A percentile compares a stretch with the other conserved stretches of the same genome.
phyloP scores from a whole-genome alignment of 2,329 filamentous ascomycete genomes.

The Cladosporium sp. region DNA sequence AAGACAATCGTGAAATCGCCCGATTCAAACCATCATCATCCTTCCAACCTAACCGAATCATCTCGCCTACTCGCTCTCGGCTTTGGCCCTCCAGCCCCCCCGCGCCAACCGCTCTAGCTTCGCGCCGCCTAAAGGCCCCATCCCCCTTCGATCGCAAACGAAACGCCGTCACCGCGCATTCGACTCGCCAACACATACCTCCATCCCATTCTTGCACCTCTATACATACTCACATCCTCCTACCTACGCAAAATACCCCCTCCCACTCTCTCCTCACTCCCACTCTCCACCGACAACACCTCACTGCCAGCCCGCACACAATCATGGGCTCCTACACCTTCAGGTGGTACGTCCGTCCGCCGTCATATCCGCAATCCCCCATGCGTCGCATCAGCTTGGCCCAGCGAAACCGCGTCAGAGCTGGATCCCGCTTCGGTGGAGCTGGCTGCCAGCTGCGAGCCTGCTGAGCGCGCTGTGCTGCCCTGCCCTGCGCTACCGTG shows the following conservation, averaged over 20 bases:
- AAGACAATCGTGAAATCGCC: too few species aligned
- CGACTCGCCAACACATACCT: background rate
- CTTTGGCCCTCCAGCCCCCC: background rate
- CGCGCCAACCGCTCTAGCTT: background rate
- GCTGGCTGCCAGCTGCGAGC: slow-evolving; percentile 2
- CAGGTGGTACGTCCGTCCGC: slow-evolving; percentile 55
- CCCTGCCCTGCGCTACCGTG: slow-evolving; percentile 2
- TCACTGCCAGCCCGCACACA: background rate
- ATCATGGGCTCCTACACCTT: slow-evolving; percentile 64
- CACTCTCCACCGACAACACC: background rate
- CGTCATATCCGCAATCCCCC: background rate
- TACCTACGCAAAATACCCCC: too few species aligned
- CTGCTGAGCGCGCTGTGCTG: slow-evolving; percentile 8
- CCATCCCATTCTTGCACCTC: background rate
- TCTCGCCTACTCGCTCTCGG: too few species aligned
- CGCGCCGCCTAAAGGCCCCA: slow-evolving; percentile 2
- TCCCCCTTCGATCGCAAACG: slow-evolving; percentile 8
- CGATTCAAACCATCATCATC: too few species aligned
- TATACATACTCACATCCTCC: background rate
- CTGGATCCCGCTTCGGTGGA: slow-evolving; percentile 5
- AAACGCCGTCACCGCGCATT: slow-evolving; percentile 5
- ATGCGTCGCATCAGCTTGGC: background rate
- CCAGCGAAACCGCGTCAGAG: slow-evolving; percentile 1
- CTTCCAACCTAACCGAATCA: background rate
- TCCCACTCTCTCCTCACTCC: background rate